Conservation (phyloP, 495 filamentous ascomycete species). For the Penicillium paradoxum region DNA sequence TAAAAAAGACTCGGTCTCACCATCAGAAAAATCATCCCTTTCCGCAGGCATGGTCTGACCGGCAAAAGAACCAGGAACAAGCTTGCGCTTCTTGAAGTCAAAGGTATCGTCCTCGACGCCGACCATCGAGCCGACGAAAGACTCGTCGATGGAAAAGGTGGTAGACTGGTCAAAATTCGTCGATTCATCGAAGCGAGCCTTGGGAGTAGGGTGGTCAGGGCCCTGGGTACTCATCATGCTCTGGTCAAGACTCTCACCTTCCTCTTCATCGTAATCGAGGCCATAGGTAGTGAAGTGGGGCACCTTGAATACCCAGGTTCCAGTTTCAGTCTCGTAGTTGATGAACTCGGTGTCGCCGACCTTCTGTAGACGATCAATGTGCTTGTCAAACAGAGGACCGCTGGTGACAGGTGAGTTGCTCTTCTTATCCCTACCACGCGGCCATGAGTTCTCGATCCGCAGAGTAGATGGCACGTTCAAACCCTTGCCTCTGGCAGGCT, state of each 20-base stretch:
- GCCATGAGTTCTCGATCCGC: constrained; percentile 83
- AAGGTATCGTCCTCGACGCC: constrained; percentile 74
- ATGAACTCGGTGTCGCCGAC: constrained; percentile 77
- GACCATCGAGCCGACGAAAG: constrained; percentile 42
- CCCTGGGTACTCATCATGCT: constrained; percentile 51
- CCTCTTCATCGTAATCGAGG: constrained; percentile 79
- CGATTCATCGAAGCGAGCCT: constrained; percentile 37
- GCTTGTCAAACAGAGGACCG: constrained; percentile 63
- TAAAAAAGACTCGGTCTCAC: constrained; percentile 74
- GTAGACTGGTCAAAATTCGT: constrained; percentile 42
- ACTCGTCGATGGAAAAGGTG: constrained; percentile 48
- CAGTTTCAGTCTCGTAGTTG: constrained; percentile 68
- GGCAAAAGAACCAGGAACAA: constrained; percentile 76
- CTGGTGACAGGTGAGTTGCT: constrained; percentile 48
- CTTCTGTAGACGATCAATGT: constrained; percentile 72
- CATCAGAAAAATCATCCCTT: constrained; percentile 41
- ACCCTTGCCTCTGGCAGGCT: constrained; percentile 76
- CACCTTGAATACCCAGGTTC: constrained; percentile 86
- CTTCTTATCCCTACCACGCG: constrained; percentile 60
- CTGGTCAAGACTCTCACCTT: constrained; percentile 49
- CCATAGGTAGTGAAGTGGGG: constrained; percentile 95
- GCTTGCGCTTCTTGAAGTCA: constrained; percentile 68
- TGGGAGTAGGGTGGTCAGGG: constrained; percentile 54
- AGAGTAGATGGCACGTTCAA: constrained; percentile 88
- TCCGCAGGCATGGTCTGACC: constrained; percentile 51